These are phyloP conservation scores for Linum trigynum DNA, from an alignment of 345 rosid species.

Conservation along the genomic window DNA sequence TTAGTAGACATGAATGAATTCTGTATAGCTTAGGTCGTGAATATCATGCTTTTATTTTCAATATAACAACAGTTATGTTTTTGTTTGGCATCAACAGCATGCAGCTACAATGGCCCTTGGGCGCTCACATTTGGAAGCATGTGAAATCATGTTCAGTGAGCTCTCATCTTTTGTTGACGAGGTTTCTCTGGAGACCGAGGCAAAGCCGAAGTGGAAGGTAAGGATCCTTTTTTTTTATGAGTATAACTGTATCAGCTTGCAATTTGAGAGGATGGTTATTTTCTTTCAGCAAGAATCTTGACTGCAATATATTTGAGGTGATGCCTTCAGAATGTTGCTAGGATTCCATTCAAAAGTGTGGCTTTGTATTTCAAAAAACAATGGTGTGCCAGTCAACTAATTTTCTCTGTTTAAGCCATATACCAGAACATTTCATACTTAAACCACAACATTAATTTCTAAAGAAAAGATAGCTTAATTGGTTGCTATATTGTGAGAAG, in stretches of 20 bases:
- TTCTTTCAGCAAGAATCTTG: too few relatives aligned
- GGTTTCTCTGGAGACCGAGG: slow-evolving; percentile 84
- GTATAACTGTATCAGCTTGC: background rate
- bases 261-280: too few relatives aligned
- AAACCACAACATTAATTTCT: too few relatives aligned
- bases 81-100: slow-evolving; percentile 36
- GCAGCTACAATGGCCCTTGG: slow-evolving; percentile 98
- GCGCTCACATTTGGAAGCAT: slow-evolving; percentile 91
- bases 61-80: background rate
- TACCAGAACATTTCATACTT: too few relatives aligned
- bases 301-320: too few relatives aligned
- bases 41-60: background rate
- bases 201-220: slow-evolving; percentile 98
- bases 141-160: slow-evolving; percentile 89
- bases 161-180: slow-evolving; percentile 87
- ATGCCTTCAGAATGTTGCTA: too few relatives aligned
- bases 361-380: too few relatives aligned
- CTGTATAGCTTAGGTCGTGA: background rate
- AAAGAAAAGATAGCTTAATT: too few relatives aligned
- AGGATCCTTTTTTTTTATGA: background rate
- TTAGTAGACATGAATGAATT: background rate
- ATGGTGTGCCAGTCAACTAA: too few relatives aligned
- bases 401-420: too few relatives aligned
- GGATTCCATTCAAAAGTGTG: too few relatives aligned
- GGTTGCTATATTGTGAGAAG: too few relatives aligned